Evolutionary conservation across 2,329 filamentous ascomycete species (phyloP).

Genomic region (Rosellinia necatrix): DNA sequence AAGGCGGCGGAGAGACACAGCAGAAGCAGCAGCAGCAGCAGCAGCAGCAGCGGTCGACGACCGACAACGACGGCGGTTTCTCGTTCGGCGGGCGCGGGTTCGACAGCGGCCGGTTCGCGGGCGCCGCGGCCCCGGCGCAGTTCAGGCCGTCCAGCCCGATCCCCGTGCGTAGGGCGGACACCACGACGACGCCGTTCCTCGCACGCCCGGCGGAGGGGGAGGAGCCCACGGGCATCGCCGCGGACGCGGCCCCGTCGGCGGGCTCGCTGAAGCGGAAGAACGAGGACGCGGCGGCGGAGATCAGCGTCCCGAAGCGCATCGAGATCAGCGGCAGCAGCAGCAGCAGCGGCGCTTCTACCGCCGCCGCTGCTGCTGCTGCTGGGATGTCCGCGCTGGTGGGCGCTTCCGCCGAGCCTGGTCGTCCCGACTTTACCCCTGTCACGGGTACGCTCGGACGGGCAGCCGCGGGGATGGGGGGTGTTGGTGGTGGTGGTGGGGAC

Average conservation of each 20-base stretch:
- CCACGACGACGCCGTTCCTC: slow-evolving; percentile 34
- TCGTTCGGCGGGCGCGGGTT: slow-evolving; percentile 34
- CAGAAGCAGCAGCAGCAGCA: too few relatives aligned
- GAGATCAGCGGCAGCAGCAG: slow-evolving; percentile 41
- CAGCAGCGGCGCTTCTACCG: slow-evolving; percentile 19
- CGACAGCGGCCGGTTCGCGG: slow-evolving; percentile 17
- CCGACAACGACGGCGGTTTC: slow-evolving; percentile 27
- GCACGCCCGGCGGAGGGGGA: slow-evolving; percentile 25
- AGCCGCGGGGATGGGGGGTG: too few relatives aligned
- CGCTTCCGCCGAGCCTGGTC: too few relatives aligned
- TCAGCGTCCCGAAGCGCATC: slow-evolving; percentile 44
- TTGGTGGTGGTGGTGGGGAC: too few relatives aligned
- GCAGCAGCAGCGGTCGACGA: too few relatives aligned
- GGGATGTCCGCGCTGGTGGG: too few relatives aligned
- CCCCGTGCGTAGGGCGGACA: slow-evolving; percentile 17
- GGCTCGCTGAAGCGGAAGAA: slow-evolving; percentile 50
- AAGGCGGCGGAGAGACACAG: slow-evolving; percentile 35
- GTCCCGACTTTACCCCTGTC: background rate
- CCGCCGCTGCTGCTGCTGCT: too few relatives aligned
- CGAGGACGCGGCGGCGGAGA: slow-evolving; percentile 43
- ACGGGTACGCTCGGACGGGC: too few relatives aligned
- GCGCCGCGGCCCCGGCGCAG: slow-evolving; percentile 13
- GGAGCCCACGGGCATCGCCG: too few relatives aligned
- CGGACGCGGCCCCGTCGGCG: slow-evolving; percentile 12
- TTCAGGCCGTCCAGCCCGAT: slow-evolving; percentile 17